Evolutionary conservation across 169 alveolate genomes (phyloP), one percentile per base, ranked within the genome.

Genomic region (Plasmodium sp.): DNA sequence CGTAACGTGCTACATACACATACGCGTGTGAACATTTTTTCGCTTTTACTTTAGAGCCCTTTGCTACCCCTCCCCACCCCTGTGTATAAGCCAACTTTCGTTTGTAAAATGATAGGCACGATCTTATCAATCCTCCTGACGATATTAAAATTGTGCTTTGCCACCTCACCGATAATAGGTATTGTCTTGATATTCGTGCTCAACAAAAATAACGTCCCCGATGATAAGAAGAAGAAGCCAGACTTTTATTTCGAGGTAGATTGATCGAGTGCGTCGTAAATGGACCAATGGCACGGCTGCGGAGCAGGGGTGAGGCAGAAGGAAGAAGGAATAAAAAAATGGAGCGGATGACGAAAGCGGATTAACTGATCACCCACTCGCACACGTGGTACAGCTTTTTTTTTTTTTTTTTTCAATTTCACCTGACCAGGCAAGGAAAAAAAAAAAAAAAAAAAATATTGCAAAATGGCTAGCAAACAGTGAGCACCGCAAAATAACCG

Each of bases 161-260:
- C 93, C 48, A 84, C 93, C 75, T 84, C 93, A 43, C 93, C 93
- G 16, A 84, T 84, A 43, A 84, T 84, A 73, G 73, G 93, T 31
- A 84, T 84, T 84, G 36, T 84, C 43, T 84, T 84, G 41, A 84
- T 84, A 73, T 84, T 84, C 39, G 84, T 84, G 75, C 43, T 84
- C 16, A 84, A 84, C 58, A 84, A 84, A 84, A 84, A 84, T 43
- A 84, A 84, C 43, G 81, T 72, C 39, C 93, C 93, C 9, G 93
- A 84, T 45, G 93, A 84, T 51, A 73, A 84, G 18, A 84, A 84
- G 22, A 74, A 48, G 33, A 84, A 84, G 51, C 74, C 93, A 43
- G 93, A 84, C 80, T 84, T 84, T 34, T 84, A 84, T 84, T 84
- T 84, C 80, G 93, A 84, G 62, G 93, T 84, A 73, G 93, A 84